Evolutionary conservation across 768 basidiomycete genomes (phyloP).

Genomic region (Terana coerulea): DNA sequence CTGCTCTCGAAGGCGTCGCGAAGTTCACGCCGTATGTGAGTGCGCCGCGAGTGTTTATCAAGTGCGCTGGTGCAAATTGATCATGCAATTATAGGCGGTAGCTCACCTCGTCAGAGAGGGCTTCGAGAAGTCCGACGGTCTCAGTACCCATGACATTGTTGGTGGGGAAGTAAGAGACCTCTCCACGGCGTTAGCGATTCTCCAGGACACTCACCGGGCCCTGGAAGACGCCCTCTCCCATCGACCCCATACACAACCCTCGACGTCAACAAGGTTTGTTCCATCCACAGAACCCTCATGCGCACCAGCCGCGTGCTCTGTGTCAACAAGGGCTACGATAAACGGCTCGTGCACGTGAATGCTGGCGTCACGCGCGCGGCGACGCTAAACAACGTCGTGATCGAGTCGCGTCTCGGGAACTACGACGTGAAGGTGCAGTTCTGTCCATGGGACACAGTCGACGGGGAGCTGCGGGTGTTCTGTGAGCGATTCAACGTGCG

Average conservation of each 20-base stretch:
- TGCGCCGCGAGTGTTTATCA: neutral
- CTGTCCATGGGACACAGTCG: constrained; percentile 14
- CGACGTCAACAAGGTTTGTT: constrained; percentile 8
- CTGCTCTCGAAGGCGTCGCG: neutral
- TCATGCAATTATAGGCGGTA: neutral
- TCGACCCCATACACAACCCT: neutral
- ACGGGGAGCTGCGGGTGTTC: constrained; percentile 12
- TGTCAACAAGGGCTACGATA: constrained; percentile 1
- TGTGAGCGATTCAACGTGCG: constrained; percentile 14
- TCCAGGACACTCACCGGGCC: constrained; percentile 7
- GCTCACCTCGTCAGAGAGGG: neutral
- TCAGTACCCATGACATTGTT: no score
- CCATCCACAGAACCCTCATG: constrained; percentile 12
- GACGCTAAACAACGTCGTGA: constrained; percentile 10
- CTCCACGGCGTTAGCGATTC: constrained; percentile 3
- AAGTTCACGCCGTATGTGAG: neutral
- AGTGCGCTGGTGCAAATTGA: neutral
- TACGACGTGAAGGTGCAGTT: constrained; percentile 15
- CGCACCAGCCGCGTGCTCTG: constrained; percentile 12
- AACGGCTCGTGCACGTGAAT: constrained; percentile 1
- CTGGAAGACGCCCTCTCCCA: neutral
- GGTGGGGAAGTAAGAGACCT: constrained; percentile 9
- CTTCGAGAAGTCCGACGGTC: no score
- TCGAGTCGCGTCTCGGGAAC: constrained; percentile 4
- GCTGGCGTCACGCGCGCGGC: constrained; percentile 10